A percentile compares a stretch with the other conserved stretches of the same genome.
phyloP scores from a whole-genome alignment of 2,329 filamentous ascomycete genomes.

The Fusarium sp. region DNA sequence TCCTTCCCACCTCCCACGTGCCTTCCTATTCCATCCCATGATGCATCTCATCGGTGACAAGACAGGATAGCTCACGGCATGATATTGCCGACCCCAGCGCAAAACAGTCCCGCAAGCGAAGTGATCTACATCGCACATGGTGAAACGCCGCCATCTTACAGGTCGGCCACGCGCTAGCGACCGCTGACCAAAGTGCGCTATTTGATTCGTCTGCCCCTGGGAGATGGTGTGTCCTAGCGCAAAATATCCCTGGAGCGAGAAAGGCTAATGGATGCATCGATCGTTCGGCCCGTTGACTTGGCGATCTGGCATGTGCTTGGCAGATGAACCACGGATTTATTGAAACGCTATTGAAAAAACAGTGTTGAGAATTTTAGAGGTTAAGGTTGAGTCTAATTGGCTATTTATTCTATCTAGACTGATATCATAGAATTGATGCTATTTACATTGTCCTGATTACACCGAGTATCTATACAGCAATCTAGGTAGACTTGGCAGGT shows the following conservation, averaged over 20 bases:
- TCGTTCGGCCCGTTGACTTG: background rate
- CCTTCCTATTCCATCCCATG: background rate
- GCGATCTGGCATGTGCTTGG: background rate
- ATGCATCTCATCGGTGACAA: constrained; percentile 12
- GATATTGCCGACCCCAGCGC: constrained; percentile 6
- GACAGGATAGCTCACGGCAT: constrained; percentile 8
- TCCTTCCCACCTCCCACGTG: background rate
- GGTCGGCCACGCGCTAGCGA: background rate
- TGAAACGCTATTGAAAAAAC: fast-evolving
- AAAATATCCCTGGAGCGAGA: background rate
- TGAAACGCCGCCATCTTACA: constrained; percentile 4
- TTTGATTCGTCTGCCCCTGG: constrained; percentile 9
- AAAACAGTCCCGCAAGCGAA: background rate
- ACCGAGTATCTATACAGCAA: background rate
- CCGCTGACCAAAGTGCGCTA: background rate
- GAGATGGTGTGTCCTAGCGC: background rate
- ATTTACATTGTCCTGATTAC: background rate
- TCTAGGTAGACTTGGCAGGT: constrained; percentile 30
- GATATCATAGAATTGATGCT: background rate
- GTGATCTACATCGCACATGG: constrained; percentile 29
- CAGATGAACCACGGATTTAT: background rate
- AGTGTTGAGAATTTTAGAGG: fast-evolving
- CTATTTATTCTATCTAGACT: background rate
- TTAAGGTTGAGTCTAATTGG: background rate
- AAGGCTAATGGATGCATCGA: background rate